Evolutionary conservation across 257 asterid genomes (phyloP), one percentile per base, ranked within the genome.

Genomic region (Solanum bulbocastanum): DNA sequence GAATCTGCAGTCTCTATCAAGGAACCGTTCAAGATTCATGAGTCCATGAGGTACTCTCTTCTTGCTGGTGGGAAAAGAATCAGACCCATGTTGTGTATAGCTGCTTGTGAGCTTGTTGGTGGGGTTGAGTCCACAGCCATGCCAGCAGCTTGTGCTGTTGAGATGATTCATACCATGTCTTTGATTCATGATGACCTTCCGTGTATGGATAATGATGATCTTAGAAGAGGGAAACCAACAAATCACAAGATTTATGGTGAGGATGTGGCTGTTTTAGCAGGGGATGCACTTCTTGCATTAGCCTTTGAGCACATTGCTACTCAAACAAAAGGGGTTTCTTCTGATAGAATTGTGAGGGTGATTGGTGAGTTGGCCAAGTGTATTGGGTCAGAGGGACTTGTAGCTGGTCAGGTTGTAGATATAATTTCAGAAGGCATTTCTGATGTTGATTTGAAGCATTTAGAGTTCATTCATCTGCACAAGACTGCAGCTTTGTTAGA

Each of bases 141-240:
- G 93, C 95, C 97, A 27, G 87, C 93, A 23, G 97, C 97, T 36
- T 93, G 96, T 83, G 97, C 97, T 42, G 90, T 87, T 22, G 97
- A 94, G 88, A 94, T 94, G 96, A 91, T 93, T 13, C 97, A 94
- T 33, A 93, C 97, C 14, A 93, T 93, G 95, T 94, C 97, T 14
- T 75, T 94, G 30, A 93, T 94, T 69, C 97, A 94, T 84, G 97
- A 94, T 85, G 97, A 94, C 60, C 91, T 94, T 35, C 97, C 97
- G 16, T 94, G 94, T 85, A 94, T 94, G 95, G 97, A 94, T 72
- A 91, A 94, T 88, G 94, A 92, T 87, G 95, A 91, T 83, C 20
- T 94, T 42, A 91, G 97, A 66, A 81, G 97, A 4, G 95, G 96
- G 14, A 92, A 91, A 39, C 96, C 95, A 32, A 90, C 97, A 10